A percentile compares a stretch with the other conserved stretches of the same genome.
These are phyloP conservation scores for Drechslerella coelobrocha DNA, from an alignment of 2,329 filamentous ascomycete genomes.

Conservation along the genomic window DNA sequence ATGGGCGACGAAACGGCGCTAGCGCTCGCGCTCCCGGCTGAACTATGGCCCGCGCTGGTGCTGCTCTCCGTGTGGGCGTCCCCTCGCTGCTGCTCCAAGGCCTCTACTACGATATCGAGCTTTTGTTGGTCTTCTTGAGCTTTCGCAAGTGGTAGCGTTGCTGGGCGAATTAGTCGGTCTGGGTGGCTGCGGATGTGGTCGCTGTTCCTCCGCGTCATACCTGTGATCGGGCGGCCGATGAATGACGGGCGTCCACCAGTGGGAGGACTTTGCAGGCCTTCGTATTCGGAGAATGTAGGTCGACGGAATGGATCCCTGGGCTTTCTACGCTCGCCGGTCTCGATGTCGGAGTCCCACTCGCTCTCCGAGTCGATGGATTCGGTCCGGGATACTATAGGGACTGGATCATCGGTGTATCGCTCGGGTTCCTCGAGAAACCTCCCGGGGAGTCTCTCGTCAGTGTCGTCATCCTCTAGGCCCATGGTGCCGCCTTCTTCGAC, in stretches of 20 bases:
- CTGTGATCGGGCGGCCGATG: slow-evolving; percentile 42
- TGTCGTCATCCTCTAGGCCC: slow-evolving; percentile 61
- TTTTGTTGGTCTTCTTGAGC: slow-evolving; percentile 23
- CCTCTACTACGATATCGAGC: slow-evolving; percentile 29
- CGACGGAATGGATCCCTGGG: slow-evolving; percentile 38
- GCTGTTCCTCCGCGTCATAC: slow-evolving; percentile 37
- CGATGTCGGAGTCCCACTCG: slow-evolving; percentile 58
- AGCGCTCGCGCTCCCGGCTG: slow-evolving; percentile 39
- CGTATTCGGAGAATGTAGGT: slow-evolving; percentile 36
- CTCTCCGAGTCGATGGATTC: slow-evolving; percentile 60
- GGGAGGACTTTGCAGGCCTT: slow-evolving; percentile 30
- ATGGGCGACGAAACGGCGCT: slow-evolving; percentile 34
- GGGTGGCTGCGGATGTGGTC: slow-evolving; percentile 39
- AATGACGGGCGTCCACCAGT: slow-evolving; percentile 13
- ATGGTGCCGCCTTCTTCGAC: slow-evolving; percentile 63
- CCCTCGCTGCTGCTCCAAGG: slow-evolving; percentile 8
- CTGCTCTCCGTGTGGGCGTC: slow-evolving; percentile 1
- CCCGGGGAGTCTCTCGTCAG: slow-evolving; percentile 25
- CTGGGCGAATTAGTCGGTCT: slow-evolving; percentile 22
- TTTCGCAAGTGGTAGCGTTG: not conserved
- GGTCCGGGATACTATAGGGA: slow-evolving; percentile 62
- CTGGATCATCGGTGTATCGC: slow-evolving; percentile 57
- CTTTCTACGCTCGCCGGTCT: slow-evolving; percentile 51
- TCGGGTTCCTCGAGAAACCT: slow-evolving; percentile 55
- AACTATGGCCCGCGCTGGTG: slow-evolving; percentile 22